Conservation (phyloP, 192 early-diverging fungal species). For the Umbelopsis vinacea region DNA sequence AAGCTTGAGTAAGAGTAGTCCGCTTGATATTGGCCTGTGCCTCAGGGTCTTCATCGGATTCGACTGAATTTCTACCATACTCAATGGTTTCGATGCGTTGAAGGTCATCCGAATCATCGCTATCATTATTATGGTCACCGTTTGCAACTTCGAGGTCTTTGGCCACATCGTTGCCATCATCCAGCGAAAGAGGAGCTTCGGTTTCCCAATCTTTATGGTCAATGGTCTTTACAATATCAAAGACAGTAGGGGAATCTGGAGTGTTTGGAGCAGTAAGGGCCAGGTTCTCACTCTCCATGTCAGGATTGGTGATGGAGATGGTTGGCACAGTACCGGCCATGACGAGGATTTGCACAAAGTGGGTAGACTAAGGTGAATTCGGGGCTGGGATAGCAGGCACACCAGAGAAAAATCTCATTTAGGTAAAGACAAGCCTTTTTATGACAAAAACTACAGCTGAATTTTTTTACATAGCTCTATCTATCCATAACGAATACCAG, state of each 20-base stretch:
- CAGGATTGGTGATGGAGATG: constrained; percentile 40
- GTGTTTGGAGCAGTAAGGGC: constrained; percentile 24
- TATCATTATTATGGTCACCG: background rate
- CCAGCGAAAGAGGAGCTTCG: constrained; percentile 6
- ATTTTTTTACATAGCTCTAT: background rate
- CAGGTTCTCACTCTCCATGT: constrained; percentile 38
- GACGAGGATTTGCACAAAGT: background rate
- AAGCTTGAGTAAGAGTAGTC: background rate
- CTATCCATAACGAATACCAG: constrained; percentile 53
- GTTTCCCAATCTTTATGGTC: constrained; percentile 26
- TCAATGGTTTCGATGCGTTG: constrained; percentile 3
- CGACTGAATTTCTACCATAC: background rate
- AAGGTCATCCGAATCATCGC: constrained; percentile 7
- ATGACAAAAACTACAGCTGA: background rate
- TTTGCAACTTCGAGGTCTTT: background rate
- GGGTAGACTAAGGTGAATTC: background rate
- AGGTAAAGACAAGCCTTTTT: background rate
- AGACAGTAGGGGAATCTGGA: constrained; percentile 37
- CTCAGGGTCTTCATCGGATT: background rate
- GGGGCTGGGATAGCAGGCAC: no score
- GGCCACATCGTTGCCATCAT: background rate
- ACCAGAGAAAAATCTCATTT: background rate
- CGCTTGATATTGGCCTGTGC: background rate
- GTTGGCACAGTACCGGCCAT: constrained; percentile 34
- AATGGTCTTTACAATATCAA: constrained; percentile 41